Evolutionary conservation across 805 yeast genomes (phyloP), one percentile per base, ranked within the genome.

Genomic region (Kuraishia cidri): DNA sequence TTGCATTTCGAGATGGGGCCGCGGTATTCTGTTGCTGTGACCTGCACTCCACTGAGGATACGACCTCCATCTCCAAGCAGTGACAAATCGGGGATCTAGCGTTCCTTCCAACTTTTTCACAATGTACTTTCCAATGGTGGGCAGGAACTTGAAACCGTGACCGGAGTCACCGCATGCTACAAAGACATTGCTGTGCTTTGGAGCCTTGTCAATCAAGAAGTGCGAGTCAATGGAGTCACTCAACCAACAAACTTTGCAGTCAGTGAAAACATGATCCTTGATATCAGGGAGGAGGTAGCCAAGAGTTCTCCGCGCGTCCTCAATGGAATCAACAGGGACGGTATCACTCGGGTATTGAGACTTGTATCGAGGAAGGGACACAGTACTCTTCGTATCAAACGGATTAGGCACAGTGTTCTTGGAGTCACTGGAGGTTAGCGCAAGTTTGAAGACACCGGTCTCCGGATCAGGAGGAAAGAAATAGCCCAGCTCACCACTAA

Each of bases 381-480:
- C 9, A 6, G 32, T 36, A 3, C 33, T 20, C 3, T 44, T 33
- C 8, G 38, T 37, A 36, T 58, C 47, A 24, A 42, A 39, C 5
- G 58, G 50, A 36, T 58, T 57, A 5, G 37, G 29, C 23, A 40
- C 46, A 1, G 50, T 43, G 29, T 47, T 33, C 11, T 24, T 23
- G 7, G 23, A 12, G 31, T 50, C 55, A 9, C 44, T 40, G n/a
- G 42, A 45, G 9, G 53, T 44, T 22, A 58, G 39, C 1, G 62
- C 66, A 21, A 67, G 44, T 39, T 67, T 67, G 43, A 59, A 29
- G n/a, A 39, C 36, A 20, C 46, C 54, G 1, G 58, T 50, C 2
- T 50, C 51, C 6, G 47, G 41, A 39, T 66, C 71, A 9, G 73
- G 72, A 4, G 72, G 69, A 48, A 67, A 67, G 44, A 62, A 64